These are phyloP conservation scores for Chenopodium suecicum DNA, from an alignment of 148 eudicot species.

Conservation along the genomic window DNA sequence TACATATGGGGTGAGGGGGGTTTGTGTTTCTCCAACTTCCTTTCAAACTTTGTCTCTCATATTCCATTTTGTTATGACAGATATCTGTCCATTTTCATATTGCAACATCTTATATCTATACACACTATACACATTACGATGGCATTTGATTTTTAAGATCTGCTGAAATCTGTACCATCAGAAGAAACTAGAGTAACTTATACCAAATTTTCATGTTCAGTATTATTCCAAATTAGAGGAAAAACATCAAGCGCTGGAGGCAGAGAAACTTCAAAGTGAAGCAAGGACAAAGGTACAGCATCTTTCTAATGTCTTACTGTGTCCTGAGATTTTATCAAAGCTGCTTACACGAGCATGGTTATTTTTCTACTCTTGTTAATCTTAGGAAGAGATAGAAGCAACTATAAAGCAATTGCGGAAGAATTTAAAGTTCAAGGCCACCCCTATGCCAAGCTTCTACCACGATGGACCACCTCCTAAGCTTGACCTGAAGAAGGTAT, in stretches of 20 bases:
- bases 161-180: background rate
- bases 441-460: slow-evolving; percentile 74
- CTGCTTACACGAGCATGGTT: background rate
- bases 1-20: too few species aligned
- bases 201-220: slow-evolving; percentile 32
- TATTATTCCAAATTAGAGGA: slow-evolving; percentile 76
- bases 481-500: slow-evolving; percentile 78
- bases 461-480: slow-evolving; percentile 86
- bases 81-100: background rate
- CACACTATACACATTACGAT: background rate
- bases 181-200: background rate
- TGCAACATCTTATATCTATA: too few species aligned
- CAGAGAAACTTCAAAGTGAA: slow-evolving; percentile 70
- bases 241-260: slow-evolving; percentile 86
- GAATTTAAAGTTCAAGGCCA: slow-evolving; percentile 70
- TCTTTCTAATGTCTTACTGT: slow-evolving; percentile 12
- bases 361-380: slow-evolving; percentile 15
- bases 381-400: slow-evolving; percentile 74
- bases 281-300: slow-evolving; percentile 70
- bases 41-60: background rate
- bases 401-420: slow-evolving; percentile 69
- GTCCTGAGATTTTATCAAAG: background rate
- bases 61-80: background rate
- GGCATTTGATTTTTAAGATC: background rate
- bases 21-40: too few species aligned